phyloP scores from a whole-genome alignment of 345 rosid species.

The Fremontodendron californicum region DNA sequence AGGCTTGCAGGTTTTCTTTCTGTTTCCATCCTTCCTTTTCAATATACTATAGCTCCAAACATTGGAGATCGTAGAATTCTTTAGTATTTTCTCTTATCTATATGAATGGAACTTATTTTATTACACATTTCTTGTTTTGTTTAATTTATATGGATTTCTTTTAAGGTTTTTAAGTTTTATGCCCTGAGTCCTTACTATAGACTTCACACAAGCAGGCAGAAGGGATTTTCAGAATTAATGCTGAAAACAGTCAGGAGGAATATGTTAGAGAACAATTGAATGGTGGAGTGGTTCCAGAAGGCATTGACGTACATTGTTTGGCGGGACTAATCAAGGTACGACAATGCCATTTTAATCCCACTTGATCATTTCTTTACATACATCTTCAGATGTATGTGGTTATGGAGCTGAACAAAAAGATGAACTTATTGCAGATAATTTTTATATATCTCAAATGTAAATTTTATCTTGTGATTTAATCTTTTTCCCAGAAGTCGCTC shows the following conservation, averaged over 20 bases:
- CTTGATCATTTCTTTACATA: slow-evolving; percentile 1
- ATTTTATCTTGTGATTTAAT: background rate
- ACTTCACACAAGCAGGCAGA: slow-evolving; percentile 48
- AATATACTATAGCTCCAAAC: background rate
- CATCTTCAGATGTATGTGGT: background rate
- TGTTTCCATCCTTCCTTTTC: background rate
- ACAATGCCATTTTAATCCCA: background rate
- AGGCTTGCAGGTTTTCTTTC: slow-evolving; percentile 64
- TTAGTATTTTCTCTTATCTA: background rate
- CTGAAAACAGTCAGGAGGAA: slow-evolving; percentile 85
- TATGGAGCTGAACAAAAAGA: background rate
- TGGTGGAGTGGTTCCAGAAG: slow-evolving; percentile 63
- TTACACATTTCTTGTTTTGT: background rate
- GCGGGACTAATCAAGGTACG: slow-evolving; percentile 62
- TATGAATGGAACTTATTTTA: slow-evolving; percentile 9
- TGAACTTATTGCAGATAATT: background rate
- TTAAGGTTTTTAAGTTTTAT: background rate
- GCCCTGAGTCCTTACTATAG: background rate
- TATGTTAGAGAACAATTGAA: slow-evolving; percentile 80
- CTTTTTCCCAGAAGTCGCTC: background rate
- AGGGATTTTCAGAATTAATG: slow-evolving; percentile 86
- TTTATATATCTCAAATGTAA: background rate
- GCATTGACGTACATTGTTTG: slow-evolving; percentile 83
- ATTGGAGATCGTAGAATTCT: background rate
- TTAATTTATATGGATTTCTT: background rate